Percentiles rank a stretch among this genome's conserved stretches.
phyloP scores from a whole-genome alignment of 352 stramenopile genomes.

The Halophytophthora polymorphica region DNA sequence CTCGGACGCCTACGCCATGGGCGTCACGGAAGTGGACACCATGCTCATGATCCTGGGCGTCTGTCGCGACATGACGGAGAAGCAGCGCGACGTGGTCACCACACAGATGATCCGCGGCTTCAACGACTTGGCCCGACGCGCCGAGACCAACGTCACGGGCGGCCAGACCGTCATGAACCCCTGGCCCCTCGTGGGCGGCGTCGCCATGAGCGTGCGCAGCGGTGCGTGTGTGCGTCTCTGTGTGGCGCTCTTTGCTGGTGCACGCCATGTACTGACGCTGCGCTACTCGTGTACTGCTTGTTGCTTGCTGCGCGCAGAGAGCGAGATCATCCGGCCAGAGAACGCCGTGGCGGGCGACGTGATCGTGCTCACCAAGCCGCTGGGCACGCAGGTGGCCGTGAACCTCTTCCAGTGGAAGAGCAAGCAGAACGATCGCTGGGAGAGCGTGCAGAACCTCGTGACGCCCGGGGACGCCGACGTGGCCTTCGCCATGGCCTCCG shows the following conservation, averaged over 20 bases:
- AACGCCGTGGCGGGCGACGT: constrained; percentile 88
- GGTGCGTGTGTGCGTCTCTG: constrained; percentile 30
- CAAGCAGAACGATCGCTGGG: constrained; percentile 64
- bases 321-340: constrained; percentile 87
- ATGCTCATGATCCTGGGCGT: constrained; percentile 95
- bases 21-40: constrained; percentile 92
- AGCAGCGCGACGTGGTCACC: constrained; percentile 91
- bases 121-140: constrained; percentile 85
- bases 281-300: background rate
- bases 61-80: constrained; percentile 89
- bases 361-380: constrained; percentile 92
- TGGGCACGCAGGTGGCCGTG: constrained; percentile 93
- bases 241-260: background rate
- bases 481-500: constrained; percentile 90
- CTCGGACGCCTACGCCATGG: constrained; percentile 94
- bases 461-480: constrained; percentile 70
- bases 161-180: constrained; percentile 96
- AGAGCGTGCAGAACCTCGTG: constrained; percentile 68
- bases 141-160: constrained; percentile 90
- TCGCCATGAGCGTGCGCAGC: constrained; percentile 87
- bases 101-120: constrained; percentile 94
- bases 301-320: constrained; percentile 28
- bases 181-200: constrained; percentile 94
- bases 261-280: background rate
- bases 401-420: constrained; percentile 93